Evolutionary conservation across 495 filamentous ascomycete species (phyloP).

Genomic region (Trichoderma gamsii): DNA sequence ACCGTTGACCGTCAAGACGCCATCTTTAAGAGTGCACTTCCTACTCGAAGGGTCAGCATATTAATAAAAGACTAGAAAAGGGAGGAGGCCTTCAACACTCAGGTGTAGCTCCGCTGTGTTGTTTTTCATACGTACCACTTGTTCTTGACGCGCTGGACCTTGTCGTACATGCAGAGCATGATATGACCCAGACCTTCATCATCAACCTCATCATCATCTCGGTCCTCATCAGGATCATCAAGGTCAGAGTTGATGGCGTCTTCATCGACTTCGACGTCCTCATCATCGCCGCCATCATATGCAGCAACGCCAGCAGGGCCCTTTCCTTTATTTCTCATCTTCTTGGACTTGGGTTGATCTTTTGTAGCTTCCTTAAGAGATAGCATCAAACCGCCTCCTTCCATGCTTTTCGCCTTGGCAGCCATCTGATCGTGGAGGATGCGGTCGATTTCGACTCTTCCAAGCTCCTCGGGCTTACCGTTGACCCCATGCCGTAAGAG

Average conservation of each 20-base stretch:
- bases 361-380: conserved; percentile 49
- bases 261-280: conserved; percentile 64
- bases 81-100: background rate
- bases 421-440: conserved; percentile 61
- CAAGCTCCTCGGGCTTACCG: conserved; percentile 39
- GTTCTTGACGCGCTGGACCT: conserved; percentile 98
- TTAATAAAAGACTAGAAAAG: background rate
- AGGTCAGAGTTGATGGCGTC: conserved; percentile 99
- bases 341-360: conserved; percentile 25
- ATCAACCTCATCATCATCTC: conserved; percentile 71
- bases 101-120: background rate
- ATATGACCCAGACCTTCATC: conserved; percentile 72
- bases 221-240: conserved; percentile 85
- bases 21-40: conserved; percentile 97
- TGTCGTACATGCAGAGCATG: conserved; percentile 99
- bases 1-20: conserved; percentile 81
- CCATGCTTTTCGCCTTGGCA: conserved; percentile 59
- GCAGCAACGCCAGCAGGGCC: conserved; percentile 36
- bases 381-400: conserved; percentile 77
- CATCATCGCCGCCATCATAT: conserved; percentile 53
- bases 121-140: conserved; percentile 72
- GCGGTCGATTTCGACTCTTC: conserved; percentile 51
- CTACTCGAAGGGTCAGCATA: conserved; percentile 25
- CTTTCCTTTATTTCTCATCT: conserved; percentile 16
- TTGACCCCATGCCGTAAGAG: conserved; percentile 38